phyloP scores from a whole-genome alignment of 192 early-diverging fungal genomes.

The Geranomyces michiganensis region DNA sequence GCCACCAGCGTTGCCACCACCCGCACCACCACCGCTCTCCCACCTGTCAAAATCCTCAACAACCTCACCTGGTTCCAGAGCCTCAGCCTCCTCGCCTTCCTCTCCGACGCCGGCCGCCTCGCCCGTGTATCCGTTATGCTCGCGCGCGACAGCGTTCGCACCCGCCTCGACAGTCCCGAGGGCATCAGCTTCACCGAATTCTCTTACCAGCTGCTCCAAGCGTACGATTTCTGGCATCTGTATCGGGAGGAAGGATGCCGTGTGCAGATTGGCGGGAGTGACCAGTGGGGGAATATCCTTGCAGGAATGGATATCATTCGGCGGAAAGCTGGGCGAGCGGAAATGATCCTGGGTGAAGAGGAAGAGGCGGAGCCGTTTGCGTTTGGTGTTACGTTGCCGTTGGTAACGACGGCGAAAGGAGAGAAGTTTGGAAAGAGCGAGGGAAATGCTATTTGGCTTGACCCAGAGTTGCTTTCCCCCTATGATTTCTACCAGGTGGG shows the following conservation, averaged over 20 bases:
- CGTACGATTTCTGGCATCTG: slow-evolving; percentile 90
- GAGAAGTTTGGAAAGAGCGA: slow-evolving; percentile 98
- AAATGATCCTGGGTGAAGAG: slow-evolving; percentile 13
- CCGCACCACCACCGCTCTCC: not conserved
- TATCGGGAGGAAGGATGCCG: slow-evolving; percentile 63
- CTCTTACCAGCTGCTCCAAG: slow-evolving; percentile 93
- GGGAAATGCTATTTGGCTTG: slow-evolving; percentile 95
- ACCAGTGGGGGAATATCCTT: slow-evolving; percentile 98
- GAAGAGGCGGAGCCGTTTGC: slow-evolving; percentile 40
- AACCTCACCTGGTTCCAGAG: slow-evolving; percentile 80
- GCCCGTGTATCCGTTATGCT: slow-evolving; percentile 84
- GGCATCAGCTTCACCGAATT: slow-evolving; percentile 98
- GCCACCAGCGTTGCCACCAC: too few relatives aligned
- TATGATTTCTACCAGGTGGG: slow-evolving; percentile 92
- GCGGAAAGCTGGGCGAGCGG: slow-evolving; percentile 45
- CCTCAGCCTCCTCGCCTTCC: slow-evolving; percentile 75
- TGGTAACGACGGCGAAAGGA: slow-evolving; percentile 83
- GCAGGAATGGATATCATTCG: slow-evolving; percentile 91
- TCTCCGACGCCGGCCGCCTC: slow-evolving; percentile 77
- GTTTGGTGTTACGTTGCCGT: slow-evolving; percentile 84
- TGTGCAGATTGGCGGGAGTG: slow-evolving; percentile 88
- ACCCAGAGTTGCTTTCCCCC: slow-evolving; percentile 71
- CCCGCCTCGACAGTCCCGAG: slow-evolving; percentile 72
- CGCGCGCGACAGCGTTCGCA: slow-evolving; percentile 82
- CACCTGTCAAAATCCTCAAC: slow-evolving; percentile 51